phyloP scores from a whole-genome alignment of 352 stramenopile genomes.

The Phytophthora litchii region DNA sequence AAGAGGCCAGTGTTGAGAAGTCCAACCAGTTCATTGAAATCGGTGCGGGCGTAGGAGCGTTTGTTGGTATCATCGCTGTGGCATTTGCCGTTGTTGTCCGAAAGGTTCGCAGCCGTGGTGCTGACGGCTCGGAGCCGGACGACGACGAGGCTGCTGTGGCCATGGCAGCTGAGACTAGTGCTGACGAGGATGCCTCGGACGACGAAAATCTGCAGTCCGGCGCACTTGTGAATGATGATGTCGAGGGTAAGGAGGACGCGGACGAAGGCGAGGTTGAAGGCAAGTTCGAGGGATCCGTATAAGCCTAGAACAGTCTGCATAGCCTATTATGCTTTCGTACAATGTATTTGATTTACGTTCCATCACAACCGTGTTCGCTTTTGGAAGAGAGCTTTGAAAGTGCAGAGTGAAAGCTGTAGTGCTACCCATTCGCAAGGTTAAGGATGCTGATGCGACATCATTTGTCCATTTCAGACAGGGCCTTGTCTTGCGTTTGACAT shows the following conservation, averaged over 20 bases:
- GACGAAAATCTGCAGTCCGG: conserved; percentile 43
- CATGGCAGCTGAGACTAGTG: conserved; percentile 40
- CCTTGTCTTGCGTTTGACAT: no score
- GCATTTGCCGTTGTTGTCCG: conserved; percentile 39
- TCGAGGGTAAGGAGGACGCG: conserved; percentile 19
- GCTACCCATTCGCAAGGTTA: no score
- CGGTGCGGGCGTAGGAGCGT: conserved; percentile 28
- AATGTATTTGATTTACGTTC: conserved; percentile 34
- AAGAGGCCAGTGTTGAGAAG: conserved; percentile 22
- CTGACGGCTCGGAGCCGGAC: conserved; percentile 29
- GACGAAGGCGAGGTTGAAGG: conserved; percentile 45
- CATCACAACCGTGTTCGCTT: conserved; percentile 3
- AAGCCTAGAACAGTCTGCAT: conserved; percentile 24
- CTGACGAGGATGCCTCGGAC: conserved; percentile 39
- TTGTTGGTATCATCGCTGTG: conserved; percentile 39
- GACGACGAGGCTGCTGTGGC: conserved; percentile 46
- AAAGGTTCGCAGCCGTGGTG: conserved; percentile 22
- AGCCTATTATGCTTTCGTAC: conserved; percentile 31
- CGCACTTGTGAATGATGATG: conserved; percentile 33
- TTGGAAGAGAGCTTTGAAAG: not conserved
- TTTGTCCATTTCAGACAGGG: not conserved
- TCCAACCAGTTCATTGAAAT: conserved; percentile 32
- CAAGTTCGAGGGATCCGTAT: conserved; percentile 62
- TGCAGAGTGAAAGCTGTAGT: not conserved
- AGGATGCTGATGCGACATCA: not conserved